Conservation (phyloP, 1,284 basidiomycete species). For the Boletus semigastroideus region DNA sequence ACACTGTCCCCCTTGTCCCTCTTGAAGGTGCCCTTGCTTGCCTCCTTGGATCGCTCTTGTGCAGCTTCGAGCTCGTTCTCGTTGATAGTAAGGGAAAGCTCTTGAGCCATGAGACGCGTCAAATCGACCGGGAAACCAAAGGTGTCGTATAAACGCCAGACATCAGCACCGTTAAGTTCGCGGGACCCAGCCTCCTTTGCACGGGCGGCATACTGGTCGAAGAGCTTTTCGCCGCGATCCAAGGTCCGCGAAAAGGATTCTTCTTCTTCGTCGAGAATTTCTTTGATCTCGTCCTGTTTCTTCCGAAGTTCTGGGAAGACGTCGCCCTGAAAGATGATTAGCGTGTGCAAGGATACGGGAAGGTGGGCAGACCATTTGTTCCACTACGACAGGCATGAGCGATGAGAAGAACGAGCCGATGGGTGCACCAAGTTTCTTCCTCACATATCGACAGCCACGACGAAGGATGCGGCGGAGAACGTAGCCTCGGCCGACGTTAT, state of each 20-base stretch:
- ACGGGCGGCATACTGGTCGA: constrained; percentile 84
- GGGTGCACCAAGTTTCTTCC: constrained; percentile 92
- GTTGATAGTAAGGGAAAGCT: constrained; percentile 84
- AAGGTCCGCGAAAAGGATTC: constrained; percentile 95
- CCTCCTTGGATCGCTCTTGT: constrained; percentile 86
- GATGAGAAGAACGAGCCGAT: constrained; percentile 97
- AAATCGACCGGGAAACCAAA: constrained; percentile 98
- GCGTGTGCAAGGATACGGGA: constrained; percentile 5
- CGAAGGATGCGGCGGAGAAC: constrained; percentile 92
- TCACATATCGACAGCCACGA: constrained; percentile 90
- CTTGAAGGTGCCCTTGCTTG: constrained; percentile 80
- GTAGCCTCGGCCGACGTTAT: constrained; percentile 95
- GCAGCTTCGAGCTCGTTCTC: constrained; percentile 90
- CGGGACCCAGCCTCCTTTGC: constrained; percentile 66
- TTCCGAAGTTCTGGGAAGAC: constrained; percentile 94
- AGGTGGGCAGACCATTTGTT: constrained; percentile 69
- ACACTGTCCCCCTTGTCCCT: constrained; percentile 70
- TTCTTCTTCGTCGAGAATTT: constrained; percentile 97
- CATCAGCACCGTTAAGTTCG: constrained; percentile 86
- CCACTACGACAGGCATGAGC: constrained; percentile 85
- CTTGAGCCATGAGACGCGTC: constrained; percentile 97
- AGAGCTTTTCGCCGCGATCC: constrained; percentile 95
- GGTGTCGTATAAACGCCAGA: constrained; percentile 98
- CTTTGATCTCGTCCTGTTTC: constrained; percentile 84
- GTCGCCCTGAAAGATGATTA: constrained; percentile 55